Conservation (phyloP, 1,284 basidiomycete species). For the Malassezia cuniculi region DNA sequence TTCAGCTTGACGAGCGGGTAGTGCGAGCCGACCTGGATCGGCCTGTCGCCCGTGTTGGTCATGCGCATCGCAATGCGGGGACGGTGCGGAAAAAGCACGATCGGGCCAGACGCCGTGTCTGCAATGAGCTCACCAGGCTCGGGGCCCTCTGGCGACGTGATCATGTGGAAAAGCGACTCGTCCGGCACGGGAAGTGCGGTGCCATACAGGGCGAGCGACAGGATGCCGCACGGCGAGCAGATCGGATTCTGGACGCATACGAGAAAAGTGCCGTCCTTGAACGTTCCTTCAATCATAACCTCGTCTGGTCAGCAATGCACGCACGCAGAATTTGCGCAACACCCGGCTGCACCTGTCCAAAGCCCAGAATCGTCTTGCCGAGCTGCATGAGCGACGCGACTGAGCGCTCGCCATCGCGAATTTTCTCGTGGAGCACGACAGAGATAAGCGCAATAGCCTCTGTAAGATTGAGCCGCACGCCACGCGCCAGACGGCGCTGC, state of each 20-base stretch:
- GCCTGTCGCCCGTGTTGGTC: constrained; percentile 83
- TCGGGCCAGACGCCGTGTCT: constrained; percentile 46
- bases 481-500: constrained; percentile 84
- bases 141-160: constrained; percentile 7
- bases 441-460: constrained; percentile 85
- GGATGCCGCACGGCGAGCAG: constrained; percentile 58
- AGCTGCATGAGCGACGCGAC: constrained; percentile 72
- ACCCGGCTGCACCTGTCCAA: constrained; percentile 73
- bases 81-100: constrained; percentile 63
- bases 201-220: constrained; percentile 72
- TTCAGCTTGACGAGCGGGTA: constrained; percentile 85
- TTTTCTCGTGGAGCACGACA: constrained; percentile 78
- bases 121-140: constrained; percentile 29
- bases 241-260: constrained; percentile 64
- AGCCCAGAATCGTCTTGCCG: constrained; percentile 67
- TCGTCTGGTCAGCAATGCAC: constrained; percentile 49
- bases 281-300: constrained; percentile 44
- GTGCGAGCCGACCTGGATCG: constrained; percentile 61
- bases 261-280: constrained; percentile 38
- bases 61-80: constrained; percentile 62
- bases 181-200: constrained; percentile 76
- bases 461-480: constrained; percentile 67
- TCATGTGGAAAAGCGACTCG: constrained; percentile 46
- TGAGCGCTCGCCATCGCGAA: constrained; percentile 78
- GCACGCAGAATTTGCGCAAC: constrained; percentile 51